Evolutionary conservation across 208 protist genomes (phyloP).

Genomic region (Leishmania turanica): DNA sequence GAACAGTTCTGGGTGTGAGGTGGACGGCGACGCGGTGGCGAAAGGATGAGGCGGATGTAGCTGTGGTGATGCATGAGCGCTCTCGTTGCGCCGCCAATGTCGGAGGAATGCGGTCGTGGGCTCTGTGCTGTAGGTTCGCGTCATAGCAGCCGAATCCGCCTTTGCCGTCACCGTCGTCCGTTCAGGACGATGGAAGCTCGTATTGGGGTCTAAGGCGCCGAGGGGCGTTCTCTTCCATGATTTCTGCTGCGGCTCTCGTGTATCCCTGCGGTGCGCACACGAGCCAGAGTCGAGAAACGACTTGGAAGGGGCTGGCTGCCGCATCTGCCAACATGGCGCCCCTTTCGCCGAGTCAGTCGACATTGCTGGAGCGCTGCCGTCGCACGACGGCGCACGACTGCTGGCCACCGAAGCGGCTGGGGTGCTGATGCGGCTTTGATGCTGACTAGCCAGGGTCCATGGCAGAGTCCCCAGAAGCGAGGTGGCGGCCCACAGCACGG

Average conservation of each 20-base stretch:
- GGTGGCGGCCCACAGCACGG: conserved; percentile 27
- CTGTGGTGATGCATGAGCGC: conserved; percentile 5
- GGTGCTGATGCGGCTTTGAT: conserved; percentile 14
- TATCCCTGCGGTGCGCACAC: background rate
- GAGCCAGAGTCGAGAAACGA: background rate
- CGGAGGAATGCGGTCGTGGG: background rate
- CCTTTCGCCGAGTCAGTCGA: background rate
- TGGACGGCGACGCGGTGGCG: background rate
- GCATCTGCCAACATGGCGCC: background rate
- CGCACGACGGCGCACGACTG: conserved; percentile 25
- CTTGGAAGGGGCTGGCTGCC: background rate
- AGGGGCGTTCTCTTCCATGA: background rate
- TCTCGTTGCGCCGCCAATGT: background rate
- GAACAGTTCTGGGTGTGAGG: background rate
- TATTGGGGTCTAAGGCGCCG: background rate
- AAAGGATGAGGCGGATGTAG: conserved; percentile 2
- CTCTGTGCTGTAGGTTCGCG: background rate
- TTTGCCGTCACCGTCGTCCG: background rate
- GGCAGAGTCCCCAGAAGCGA: conserved; percentile 27
- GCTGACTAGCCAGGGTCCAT: conserved; percentile 18
- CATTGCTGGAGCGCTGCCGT: conserved; percentile 4
- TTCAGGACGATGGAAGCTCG: background rate
- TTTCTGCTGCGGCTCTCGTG: background rate
- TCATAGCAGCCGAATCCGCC: background rate
- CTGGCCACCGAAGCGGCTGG: conserved; percentile 10